A percentile compares a stretch with the other conserved stretches of the same genome.
phyloP scores from a whole-genome alignment of 1,284 basidiomycete species.

The Cutaneotrichosporon spelunceum region DNA sequence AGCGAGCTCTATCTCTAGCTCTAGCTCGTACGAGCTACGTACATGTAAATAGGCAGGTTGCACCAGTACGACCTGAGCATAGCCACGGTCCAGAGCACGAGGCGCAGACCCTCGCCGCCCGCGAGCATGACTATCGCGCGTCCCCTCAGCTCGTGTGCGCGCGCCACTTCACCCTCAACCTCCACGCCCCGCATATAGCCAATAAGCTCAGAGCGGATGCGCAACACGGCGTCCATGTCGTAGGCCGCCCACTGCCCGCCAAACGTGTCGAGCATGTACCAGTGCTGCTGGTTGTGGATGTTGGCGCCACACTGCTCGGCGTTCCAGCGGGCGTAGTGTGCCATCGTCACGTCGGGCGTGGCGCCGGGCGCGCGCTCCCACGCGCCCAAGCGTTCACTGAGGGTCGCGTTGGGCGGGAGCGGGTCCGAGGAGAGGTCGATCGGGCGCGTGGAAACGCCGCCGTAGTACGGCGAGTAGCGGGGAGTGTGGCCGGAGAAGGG shows the following conservation, averaged over 20 bases:
- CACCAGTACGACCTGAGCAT: conserved; percentile 48
- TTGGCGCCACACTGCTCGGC: conserved; percentile 44
- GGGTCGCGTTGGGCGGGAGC: conserved; percentile 46
- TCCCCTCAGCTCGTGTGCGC: conserved; percentile 35
- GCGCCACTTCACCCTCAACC: conserved; percentile 18
- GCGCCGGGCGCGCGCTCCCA: conserved; percentile 53
- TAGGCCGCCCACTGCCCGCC: conserved; percentile 46
- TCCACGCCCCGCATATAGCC: conserved; percentile 38
- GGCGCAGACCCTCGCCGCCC: conserved; percentile 56
- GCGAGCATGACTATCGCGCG: conserved; percentile 54
- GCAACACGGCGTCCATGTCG: conserved; percentile 42
- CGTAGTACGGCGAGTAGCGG: conserved; percentile 22
- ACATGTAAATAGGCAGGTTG: conserved; percentile 51
- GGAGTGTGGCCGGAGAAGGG: neutral
- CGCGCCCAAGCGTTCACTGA: conserved; percentile 48
- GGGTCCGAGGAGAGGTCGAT: conserved; percentile 49
- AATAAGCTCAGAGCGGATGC: conserved; percentile 47
- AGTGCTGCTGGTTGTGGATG: conserved; percentile 47
- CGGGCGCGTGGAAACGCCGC: conserved; percentile 19
- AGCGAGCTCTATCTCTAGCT: no score
- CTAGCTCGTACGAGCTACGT: conserved; percentile 21
- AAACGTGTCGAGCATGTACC: conserved; percentile 47
- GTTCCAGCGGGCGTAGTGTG: conserved; percentile 49
- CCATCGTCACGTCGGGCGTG: conserved; percentile 46
- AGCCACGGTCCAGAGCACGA: conserved; percentile 51